Base-by-base conservation (phyloP, 129 eudicot genomes). In the Rutidosis leptorrhynchoides region DNA sequence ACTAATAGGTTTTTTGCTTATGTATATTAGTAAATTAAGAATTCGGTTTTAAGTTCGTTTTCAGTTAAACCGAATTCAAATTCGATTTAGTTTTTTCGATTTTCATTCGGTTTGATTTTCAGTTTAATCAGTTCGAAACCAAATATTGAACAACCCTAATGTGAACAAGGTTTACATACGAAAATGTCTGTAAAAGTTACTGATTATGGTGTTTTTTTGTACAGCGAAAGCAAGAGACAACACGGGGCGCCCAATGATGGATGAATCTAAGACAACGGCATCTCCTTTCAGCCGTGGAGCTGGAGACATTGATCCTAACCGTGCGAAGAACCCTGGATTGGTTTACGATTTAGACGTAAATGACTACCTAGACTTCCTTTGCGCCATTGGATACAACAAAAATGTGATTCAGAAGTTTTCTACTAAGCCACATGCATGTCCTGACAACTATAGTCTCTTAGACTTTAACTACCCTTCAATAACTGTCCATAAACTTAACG, bases 391-490 rank as follows among this genome's bases (percentile, higher is more conserved):
- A 37, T 86, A 94, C 67, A 88, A 82, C 64, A 7, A 74, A 37
- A 72, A 78, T 1, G 1, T 15, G 58, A 42, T 94, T 59, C 22
- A 63, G 15, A 42, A 6, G 33, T 77, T 93, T 28, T 45, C 95
- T 0, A 68, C 62, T 5, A 58, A 42, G 4, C 49, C 74, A 46
- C 78, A 80, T 48, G 4, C 66, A 23, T 94, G 99, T 35, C 90
- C 93, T 6, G 11, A 55, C 1, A 49, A 63, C 26, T 70, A 17
- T 48, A 60, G 29, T 33, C 43, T 89, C 52, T 26, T 76, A 3
- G 55, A 79, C 83, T 67, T 85, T 59, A 91, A 91, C 81, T 78
- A 87, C 45, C 97, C 97, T 19, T 87, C 97, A 40, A 84, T 90
- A 43, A 76, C 88, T 7, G 82, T 89, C 23, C 79, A 83, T 53